These are phyloP conservation scores for Cicer arietinum DNA, from an alignment of 306 rosid genomes.

Conservation along the genomic window DNA sequence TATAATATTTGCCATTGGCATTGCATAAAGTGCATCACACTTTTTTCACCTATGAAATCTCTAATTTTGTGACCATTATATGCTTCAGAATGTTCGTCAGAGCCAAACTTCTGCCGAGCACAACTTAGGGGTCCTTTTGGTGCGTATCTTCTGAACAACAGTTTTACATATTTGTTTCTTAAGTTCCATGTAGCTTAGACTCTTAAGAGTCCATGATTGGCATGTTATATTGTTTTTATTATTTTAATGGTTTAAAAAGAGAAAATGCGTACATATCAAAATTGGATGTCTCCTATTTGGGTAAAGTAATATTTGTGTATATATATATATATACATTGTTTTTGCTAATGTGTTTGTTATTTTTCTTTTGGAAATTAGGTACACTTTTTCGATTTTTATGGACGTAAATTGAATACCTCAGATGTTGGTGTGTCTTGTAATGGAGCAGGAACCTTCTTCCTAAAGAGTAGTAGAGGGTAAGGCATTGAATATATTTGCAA, in stretches of 20 bases:
- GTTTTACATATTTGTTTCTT: slow-evolving; percentile 10
- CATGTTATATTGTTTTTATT: slow-evolving; percentile 5
- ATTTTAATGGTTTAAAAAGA: background rate
- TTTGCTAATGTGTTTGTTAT: background rate
- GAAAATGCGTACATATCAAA: background rate
- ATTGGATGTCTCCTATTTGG: slow-evolving; percentile 20
- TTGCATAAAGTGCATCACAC: slow-evolving; percentile 9
- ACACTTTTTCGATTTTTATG: slow-evolving; percentile 86
- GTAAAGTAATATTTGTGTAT: slow-evolving; percentile 10
- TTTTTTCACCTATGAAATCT: slow-evolving; percentile 24
- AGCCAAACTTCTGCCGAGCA: slow-evolving; percentile 60
- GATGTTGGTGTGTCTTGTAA: slow-evolving; percentile 96
- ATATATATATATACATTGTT: background rate
- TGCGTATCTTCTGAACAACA: slow-evolving; percentile 51
- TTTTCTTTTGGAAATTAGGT: slow-evolving; percentile 58
- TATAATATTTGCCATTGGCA: background rate
- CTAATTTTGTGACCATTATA: slow-evolving; percentile 37
- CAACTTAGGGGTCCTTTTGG: slow-evolving; percentile 89
- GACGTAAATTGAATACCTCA: slow-evolving; percentile 87
- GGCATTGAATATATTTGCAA: slow-evolving; percentile 33
- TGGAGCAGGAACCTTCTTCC: slow-evolving; percentile 74
- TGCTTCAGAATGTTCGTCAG: slow-evolving; percentile 64
- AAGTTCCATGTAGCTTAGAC: slow-evolving; percentile 11
- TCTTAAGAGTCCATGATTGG: slow-evolving; percentile 25
- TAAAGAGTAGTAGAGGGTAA: slow-evolving; percentile 78